These are phyloP conservation scores for Cryptosporidium tyzzeri DNA, from an alignment of 169 alveolate species.

Conservation along the genomic window DNA sequence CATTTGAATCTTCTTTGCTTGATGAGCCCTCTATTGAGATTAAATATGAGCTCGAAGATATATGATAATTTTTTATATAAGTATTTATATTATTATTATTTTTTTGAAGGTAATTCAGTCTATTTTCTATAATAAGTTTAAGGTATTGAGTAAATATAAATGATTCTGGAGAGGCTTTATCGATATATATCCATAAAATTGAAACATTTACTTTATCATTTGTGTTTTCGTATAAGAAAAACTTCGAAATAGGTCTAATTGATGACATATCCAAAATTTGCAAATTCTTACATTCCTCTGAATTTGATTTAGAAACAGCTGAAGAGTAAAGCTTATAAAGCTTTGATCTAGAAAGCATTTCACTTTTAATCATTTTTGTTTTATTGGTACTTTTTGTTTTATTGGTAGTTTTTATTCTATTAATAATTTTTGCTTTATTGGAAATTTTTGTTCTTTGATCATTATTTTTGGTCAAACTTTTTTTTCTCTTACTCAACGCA, in stretches of 20 bases:
- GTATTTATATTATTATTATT: not conserved
- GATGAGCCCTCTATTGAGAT: slow-evolving; percentile 10
- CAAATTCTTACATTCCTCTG: not conserved
- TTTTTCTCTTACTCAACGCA: not conserved
- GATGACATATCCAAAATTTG: slow-evolving; percentile 4
- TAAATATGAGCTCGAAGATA: not conserved
- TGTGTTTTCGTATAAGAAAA: not conserved
- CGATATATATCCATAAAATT: slow-evolving; percentile 3
- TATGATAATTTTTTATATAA: not conserved
- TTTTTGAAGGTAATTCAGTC: not conserved
- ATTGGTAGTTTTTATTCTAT: not conserved
- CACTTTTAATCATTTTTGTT: not conserved
- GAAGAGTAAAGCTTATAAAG: slow-evolving; percentile 11
- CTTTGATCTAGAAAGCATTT: not conserved
- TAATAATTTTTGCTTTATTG: not conserved
- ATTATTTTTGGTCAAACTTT: not conserved
- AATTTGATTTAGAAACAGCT: not conserved
- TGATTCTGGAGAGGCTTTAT: not conserved
- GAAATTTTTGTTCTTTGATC: no score
- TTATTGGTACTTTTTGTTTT: not conserved
- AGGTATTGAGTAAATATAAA: not conserved
- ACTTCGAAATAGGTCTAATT: not conserved
- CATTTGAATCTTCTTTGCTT: not conserved
- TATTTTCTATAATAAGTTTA: not conserved
- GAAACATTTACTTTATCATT: not conserved